Conservation (phyloP, 2,329 filamentous ascomycete genomes). For the Claviceps sp. region DNA sequence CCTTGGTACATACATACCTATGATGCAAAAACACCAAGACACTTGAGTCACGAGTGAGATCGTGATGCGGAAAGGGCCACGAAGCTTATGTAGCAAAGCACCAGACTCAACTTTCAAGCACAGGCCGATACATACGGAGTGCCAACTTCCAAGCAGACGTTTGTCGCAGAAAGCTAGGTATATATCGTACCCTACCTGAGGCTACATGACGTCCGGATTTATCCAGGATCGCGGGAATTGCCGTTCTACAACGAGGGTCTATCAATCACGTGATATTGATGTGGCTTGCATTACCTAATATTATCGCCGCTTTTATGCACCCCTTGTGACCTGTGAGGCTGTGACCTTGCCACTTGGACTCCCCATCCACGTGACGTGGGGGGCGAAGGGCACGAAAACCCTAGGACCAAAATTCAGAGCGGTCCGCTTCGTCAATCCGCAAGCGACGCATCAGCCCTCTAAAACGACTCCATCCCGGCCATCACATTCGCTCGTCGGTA, state of each 20-base stretch:
- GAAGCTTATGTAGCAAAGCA: no score
- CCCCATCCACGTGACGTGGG: conserved; percentile 17
- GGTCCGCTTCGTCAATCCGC: conserved; percentile 15
- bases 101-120: no score
- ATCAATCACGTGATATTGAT: not conserved
- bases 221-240: no score
- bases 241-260: not conserved
- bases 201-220: no score
- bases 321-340: no score
- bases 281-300: not conserved
- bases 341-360: not conserved
- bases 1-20: no score
- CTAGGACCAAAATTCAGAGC: conserved; percentile 23
- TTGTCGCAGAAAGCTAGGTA: not conserved
- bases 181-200: no score
- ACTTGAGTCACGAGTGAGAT: not conserved
- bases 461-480: conserved; percentile 23
- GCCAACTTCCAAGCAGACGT: not conserved
- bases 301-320: not conserved
- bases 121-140: not conserved
- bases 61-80: not conserved
- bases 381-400: conserved; percentile 28
- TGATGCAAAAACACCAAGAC: no score
- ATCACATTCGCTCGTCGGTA: conserved; percentile 30
- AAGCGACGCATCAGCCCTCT: conserved; percentile 17